Conservation (phyloP, 75 land plant genomes). For the Azolla pinnata region DNA sequence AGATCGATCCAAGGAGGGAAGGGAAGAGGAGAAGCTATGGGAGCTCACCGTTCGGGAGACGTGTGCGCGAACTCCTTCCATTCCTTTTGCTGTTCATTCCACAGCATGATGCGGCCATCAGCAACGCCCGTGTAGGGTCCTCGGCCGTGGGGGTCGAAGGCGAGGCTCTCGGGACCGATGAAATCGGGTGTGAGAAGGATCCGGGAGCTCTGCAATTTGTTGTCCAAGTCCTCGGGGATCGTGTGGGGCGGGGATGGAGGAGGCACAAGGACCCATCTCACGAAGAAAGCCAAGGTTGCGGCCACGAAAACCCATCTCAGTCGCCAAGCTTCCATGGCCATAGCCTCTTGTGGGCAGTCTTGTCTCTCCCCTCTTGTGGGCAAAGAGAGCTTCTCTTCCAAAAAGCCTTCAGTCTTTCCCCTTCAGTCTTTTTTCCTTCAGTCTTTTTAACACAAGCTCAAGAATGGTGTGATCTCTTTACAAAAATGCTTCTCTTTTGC, state of each 20-base stretch:
- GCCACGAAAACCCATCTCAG: not conserved
- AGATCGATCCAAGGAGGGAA: too few relatives aligned
- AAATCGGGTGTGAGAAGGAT: conserved; percentile 9
- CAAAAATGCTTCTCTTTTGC: too few relatives aligned
- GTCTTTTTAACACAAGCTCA: too few relatives aligned
- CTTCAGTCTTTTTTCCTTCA: too few relatives aligned
- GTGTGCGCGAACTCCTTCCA: conserved; percentile 17
- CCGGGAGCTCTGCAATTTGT: conserved; percentile 19
- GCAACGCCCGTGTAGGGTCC: conserved; percentile 16
- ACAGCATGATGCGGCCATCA: conserved; percentile 12
- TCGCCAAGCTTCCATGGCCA: not conserved
- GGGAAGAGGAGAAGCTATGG: not conserved
- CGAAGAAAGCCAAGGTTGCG: not conserved
- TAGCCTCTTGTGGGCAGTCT: too few relatives aligned
- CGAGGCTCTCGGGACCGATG: conserved; percentile 19
- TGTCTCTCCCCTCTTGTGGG: too few relatives aligned
- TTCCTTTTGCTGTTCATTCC: conserved; percentile 9
- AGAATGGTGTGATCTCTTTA: too few relatives aligned
- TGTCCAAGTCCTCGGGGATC: conserved; percentile 14
- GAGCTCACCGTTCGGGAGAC: conserved; percentile 9
- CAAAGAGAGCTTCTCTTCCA: too few relatives aligned
- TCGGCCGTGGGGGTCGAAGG: conserved; percentile 11
- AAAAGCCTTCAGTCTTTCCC: too few relatives aligned
- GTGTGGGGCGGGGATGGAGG: not conserved
- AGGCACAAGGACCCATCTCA: not conserved